Base-by-base conservation (phyloP, 805 yeast species). In the Candida ulmi region DNA sequence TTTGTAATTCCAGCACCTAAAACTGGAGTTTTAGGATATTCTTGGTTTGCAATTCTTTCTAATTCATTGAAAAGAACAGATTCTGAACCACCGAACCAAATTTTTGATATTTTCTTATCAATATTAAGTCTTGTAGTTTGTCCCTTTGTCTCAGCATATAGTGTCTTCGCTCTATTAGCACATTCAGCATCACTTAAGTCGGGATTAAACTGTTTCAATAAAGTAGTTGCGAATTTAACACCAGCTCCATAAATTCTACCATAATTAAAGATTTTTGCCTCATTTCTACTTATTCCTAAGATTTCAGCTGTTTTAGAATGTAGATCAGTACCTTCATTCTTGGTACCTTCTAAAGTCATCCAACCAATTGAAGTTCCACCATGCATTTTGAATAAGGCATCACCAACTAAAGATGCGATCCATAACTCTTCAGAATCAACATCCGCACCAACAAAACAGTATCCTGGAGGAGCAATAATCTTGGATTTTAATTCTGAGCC, bases 171-270 rank as follows among this genome's bases (percentile, higher is more conserved):
- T 27, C 77, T 74, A 15, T 57, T 52, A 8, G 63, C 64, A 1
- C 96, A 95, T 39, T 84, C 83, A 1, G 61, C 64, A 18, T 85
- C 91, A 5, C 78, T 57, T 24, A 88, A 59, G 2, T 65, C 60
- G 0, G 95, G 84, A 53, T 88, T 88, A 63, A 88, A 90, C 54
- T 84, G 88, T 51, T 85, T 83, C 44, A 93, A 67, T 32, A 90
- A 63, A n/a, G 83, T 76, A 0, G 88, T 74, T 0, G 99, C 96
- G 63, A 88, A 93, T 50, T 80, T 83, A 16, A 83, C 79, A 2
- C 99, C 99, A 0, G 99, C 99, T 17, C 99, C 99, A 62, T 93
- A 93, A 31, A 93, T 93, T 45, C 99, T 73, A 24, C 99, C 98
- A 63, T 93, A 93, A 57, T 93, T 93, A 71, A 93, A 95, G 8